These are phyloP conservation scores for Sedum album DNA, from an alignment of 164 flowering plant species.

Conservation along the genomic window DNA sequence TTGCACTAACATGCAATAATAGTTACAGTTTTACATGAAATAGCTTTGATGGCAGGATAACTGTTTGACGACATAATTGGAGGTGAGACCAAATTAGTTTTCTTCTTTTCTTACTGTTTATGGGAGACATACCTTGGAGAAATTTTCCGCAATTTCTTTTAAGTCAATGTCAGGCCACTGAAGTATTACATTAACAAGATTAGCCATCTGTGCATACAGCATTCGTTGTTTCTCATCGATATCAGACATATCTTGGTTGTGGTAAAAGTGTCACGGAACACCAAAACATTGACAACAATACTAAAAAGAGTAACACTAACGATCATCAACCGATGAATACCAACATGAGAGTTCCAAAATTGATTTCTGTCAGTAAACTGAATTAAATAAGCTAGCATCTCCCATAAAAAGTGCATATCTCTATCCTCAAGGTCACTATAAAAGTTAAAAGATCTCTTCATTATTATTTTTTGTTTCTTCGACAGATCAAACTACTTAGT, in stretches of 20 bases:
- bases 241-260: constrained; percentile 58
- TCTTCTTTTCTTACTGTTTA: neutral
- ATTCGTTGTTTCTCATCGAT: constrained; percentile 71
- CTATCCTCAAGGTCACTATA: neutral
- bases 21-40: too few relatives aligned
- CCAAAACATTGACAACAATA: neutral
- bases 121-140: constrained; percentile 57
- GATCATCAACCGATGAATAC: neutral
- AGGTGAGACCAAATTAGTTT: neutral
- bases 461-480: neutral
- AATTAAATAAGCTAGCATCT: neutral
- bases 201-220: constrained; percentile 95
- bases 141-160: constrained; percentile 81
- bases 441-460: neutral
- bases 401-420: neutral
- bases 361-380: neutral
- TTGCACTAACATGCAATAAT: neutral
- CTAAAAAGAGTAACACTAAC: neutral
- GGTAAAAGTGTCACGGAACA: constrained; percentile 15
- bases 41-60: neutral
- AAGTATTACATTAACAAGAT: constrained; percentile 72
- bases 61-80: neutral
- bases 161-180: constrained; percentile 51
- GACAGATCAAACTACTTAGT: neutral
- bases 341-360: neutral